Base-by-base conservation (phyloP, 352 stramenopile genomes). In the Thalassiosira hispida region DNA sequence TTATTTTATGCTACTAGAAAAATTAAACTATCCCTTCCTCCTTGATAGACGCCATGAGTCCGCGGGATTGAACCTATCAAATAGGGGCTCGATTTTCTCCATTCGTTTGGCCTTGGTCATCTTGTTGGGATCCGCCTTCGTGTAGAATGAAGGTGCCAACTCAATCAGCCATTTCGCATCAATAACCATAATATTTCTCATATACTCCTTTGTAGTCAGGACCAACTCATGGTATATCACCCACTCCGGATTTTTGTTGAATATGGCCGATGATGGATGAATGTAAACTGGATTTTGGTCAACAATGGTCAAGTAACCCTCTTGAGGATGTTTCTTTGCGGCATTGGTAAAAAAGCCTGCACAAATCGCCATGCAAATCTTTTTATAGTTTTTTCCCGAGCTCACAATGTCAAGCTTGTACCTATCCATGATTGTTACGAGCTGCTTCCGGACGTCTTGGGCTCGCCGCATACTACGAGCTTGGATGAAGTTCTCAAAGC, bases 131-230 rank as follows among this genome's bases (percentile, higher is more conserved):
- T 99, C 97, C 11, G 96, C 96, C 74, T 97, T 96, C 85, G 98
- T 98, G 87, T 98, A 99, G 81, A 96, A 96, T 29, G 85, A 80
- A 20, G 90, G 89, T 18, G 90, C 90, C 94, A 99, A 86, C 89
- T 99, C 97, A 25, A 98, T 94, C 16, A 99, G 93, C 97, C 97
- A 99, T 81, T 98, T 99, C 18, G 97, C 95, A 89, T 99, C 97
- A 86, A 99, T 99, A 5, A 97, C 97, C 96, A 99, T 98, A 65
- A 99, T 97, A 78, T 98, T 99, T 71, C 97, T 94, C 98, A 99
- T 99, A 91, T 99, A 99, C 80, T 99, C 97, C 55, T 96, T 97
- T 9, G 95, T 96, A 27, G 95, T 98, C 22, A 98, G 79, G 14
- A 97, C 96, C 33, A 99, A 91, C 64, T 99, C 97, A 85, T 99